Percentiles rank a stretch among this genome's conserved stretches.
Conservation (phyloP, 495 filamentous ascomycete species). For the Jackrogersella multiformis region DNA sequence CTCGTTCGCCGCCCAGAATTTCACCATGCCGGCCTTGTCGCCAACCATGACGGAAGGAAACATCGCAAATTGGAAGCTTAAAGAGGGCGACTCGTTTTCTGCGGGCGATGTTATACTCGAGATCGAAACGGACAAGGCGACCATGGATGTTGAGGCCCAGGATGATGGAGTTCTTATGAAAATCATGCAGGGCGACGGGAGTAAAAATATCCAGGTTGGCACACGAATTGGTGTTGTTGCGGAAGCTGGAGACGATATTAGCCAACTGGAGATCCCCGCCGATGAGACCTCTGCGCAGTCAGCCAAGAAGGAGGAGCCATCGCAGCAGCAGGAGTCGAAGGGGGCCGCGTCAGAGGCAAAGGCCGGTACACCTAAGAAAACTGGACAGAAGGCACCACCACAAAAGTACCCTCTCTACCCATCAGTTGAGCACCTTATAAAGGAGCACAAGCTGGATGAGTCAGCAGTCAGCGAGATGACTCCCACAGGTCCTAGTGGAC, state of each 20-base stretch:
- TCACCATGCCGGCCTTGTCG: conserved; percentile 86
- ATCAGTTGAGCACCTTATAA: conserved; percentile 82
- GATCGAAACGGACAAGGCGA: conserved; percentile 89
- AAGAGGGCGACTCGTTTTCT: conserved; percentile 78
- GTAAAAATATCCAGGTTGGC: conserved; percentile 76
- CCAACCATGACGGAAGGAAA: conserved; percentile 90
- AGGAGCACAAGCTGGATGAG: conserved; percentile 74
- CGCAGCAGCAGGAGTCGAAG: conserved; percentile 42
- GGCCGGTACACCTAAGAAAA: conserved; percentile 28
- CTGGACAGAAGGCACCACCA: conserved; percentile 41
- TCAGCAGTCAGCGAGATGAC: conserved; percentile 81
- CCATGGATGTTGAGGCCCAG: conserved; percentile 90
- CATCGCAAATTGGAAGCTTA: conserved; percentile 78
- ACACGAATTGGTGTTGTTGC: conserved; percentile 78
- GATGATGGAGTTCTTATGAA: conserved; percentile 83
- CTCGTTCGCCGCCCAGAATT: conserved; percentile 73
- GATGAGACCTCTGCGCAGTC: conserved; percentile 59
- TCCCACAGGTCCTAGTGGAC: conserved; percentile 85
- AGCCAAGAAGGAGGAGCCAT: conserved; percentile 48
- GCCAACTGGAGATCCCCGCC: conserved; percentile 70
- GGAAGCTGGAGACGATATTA: conserved; percentile 77
- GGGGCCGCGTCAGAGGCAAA: conserved; percentile 29
- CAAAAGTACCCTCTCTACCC: conserved; percentile 85
- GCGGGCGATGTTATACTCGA: conserved; percentile 85
- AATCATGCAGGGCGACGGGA: conserved; percentile 74